These are phyloP conservation scores for Clitoria ternatea DNA, from an alignment of 306 rosid species.

Conservation along the genomic window DNA sequence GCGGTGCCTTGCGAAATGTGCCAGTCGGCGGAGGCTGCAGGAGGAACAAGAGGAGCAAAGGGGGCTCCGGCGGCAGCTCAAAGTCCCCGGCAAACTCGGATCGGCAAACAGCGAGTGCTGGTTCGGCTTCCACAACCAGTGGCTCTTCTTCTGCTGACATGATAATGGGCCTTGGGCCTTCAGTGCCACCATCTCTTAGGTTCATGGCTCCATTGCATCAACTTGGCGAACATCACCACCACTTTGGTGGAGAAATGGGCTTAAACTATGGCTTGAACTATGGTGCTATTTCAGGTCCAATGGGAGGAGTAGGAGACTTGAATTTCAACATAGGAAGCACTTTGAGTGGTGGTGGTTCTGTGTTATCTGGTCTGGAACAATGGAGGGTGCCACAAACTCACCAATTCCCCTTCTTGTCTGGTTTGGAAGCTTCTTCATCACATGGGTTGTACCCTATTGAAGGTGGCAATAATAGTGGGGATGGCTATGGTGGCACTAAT, in stretches of 20 bases:
- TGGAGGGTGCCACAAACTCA: conserved; percentile 62
- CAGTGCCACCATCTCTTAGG: conserved; percentile 34
- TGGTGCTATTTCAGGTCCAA: conserved; percentile 35
- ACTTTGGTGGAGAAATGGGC: conserved; percentile 40
- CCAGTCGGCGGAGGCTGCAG: conserved; percentile 94
- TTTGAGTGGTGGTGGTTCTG: conserved; percentile 31
- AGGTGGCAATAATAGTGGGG: conserved; percentile 14
- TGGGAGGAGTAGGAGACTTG: conserved; percentile 57
- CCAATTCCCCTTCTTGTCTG: conserved; percentile 56
- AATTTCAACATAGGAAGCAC: conserved; percentile 55
- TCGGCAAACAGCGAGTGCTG: conserved; percentile 41
- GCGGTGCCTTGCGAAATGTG: conserved; percentile 71
- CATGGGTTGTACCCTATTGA: conserved; percentile 42
- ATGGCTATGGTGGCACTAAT: neutral
- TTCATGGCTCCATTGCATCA: conserved; percentile 62
- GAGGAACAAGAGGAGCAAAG: conserved; percentile 71
- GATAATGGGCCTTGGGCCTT: conserved; percentile 28
- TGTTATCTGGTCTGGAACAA: conserved; percentile 42
- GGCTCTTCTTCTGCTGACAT: conserved; percentile 34
- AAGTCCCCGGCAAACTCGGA: conserved; percentile 64
- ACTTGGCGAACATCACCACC: conserved; percentile 31
- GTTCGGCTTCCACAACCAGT: conserved; percentile 34
- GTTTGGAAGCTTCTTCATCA: conserved; percentile 50
- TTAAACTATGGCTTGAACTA: conserved; percentile 54
- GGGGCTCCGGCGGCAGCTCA: conserved; percentile 21